phyloP scores from a whole-genome alignment of 768 basidiomycete species.

The Atractiella rhizophila region DNA sequence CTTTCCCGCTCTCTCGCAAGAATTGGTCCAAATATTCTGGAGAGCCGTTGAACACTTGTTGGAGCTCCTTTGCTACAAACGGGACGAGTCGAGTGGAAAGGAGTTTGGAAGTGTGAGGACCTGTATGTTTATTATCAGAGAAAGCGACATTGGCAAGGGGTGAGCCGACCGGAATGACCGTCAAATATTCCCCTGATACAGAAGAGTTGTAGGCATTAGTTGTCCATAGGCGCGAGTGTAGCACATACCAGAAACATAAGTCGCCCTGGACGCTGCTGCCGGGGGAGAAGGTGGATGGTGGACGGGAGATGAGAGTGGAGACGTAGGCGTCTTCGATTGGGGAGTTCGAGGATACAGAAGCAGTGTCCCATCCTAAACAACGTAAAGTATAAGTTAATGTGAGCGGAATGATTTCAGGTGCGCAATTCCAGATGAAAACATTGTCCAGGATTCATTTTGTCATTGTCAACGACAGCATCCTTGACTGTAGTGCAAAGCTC shows the following conservation, averaged over 20 bases:
- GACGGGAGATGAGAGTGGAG: conserved; percentile 8
- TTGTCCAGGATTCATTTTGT: no score
- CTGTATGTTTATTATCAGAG: no score
- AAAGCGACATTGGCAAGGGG: no score
- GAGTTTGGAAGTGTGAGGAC: conserved; percentile 56
- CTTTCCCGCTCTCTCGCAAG: no score
- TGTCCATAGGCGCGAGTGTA: no score
- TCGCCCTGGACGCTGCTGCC: not conserved
- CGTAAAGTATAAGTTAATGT: no score
- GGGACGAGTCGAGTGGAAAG: conserved; percentile 64
- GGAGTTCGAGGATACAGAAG: conserved; percentile 56
- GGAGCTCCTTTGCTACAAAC: conserved; percentile 51
- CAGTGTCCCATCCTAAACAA: conserved; percentile 50
- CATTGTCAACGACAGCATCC: no score
- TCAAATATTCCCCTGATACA: conserved; percentile 23
- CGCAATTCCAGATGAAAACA: no score
- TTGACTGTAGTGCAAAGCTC: no score
- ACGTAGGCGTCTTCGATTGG: conserved; percentile 60
- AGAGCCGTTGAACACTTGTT: conserved; percentile 15
- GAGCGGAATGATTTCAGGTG: no score
- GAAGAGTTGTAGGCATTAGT: no score
- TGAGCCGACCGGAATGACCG: conserved; percentile 64
- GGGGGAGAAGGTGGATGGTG: conserved; percentile 4
- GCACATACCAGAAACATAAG: conserved; percentile 8
- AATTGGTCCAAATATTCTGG: conserved; percentile 24